Base-by-base conservation (phyloP, 768 basidiomycete species). In the Gloeostereum incarnatum region DNA sequence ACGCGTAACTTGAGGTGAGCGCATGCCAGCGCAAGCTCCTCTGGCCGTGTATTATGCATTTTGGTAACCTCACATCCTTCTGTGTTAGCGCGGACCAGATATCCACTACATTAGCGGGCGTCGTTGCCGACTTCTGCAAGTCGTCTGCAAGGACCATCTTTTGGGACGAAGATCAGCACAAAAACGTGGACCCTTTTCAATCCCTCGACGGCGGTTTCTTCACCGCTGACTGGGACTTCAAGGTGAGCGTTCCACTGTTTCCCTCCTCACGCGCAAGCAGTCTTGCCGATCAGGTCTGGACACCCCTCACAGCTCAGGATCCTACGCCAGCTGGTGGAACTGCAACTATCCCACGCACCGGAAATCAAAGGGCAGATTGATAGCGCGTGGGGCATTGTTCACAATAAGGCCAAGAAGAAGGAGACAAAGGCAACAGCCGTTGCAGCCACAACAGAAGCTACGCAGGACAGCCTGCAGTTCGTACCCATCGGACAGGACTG, bases 1-100 rank as follows among this genome's bases (percentile, higher is more conserved):
- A 82, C 86, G 78, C 83, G 86, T 81, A 88, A 88, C 69, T 69
- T 87, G 60, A 84, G 81, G 86, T 85, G 62, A 62, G 77, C 56
- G 59, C 60, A 57, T 57, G 55, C 58, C 59, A 42, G 34, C 40
- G 47, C 49, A 46, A 42, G 40, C 9, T 29, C 13, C 6, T 2
- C 9, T 36, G 13, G 48, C 46, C 45, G 43, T 47, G 45, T 37
- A 48, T 52, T 48, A 48, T 58, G 46, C 51, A 46, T 51, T 45
- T 49, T 46, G 54, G 53, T 60, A 49, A 57, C 53, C 51, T 51
- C 47, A 53, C 48, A 57, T 50, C 52, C 54, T 49, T 44, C 48
- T 51, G 49, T 56, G 49, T 43, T 56, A 90, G 87, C 59, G 68
- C 71, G 52, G 86, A 89, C 69, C 80, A 82, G 55, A 84, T 91